Percentiles rank a stretch among this genome's conserved stretches.
These are phyloP conservation scores for Diaporthe amygdali DNA, from an alignment of 2,329 filamentous ascomycete species.

Conservation along the genomic window DNA sequence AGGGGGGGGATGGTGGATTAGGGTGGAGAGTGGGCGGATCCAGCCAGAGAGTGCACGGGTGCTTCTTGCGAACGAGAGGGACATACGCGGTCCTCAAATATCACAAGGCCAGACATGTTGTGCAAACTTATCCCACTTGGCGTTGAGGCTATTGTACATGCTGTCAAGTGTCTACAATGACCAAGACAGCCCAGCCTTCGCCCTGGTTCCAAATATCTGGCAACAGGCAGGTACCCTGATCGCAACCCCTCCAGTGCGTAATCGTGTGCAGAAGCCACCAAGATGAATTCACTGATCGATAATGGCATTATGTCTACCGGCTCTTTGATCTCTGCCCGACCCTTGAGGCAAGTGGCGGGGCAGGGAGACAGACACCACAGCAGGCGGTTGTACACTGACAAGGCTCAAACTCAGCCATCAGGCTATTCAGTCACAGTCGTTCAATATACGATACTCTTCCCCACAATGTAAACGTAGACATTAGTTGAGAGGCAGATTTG, in stretches of 20 bases:
- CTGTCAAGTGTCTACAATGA: not conserved
- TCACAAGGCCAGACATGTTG: not conserved
- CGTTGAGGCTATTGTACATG: no score
- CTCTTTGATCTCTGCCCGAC: not conserved
- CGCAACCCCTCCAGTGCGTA: not conserved
- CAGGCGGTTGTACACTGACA: not conserved
- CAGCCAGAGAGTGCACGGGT: no score
- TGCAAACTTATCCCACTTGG: not conserved
- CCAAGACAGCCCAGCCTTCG: not conserved
- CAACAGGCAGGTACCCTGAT: not conserved
- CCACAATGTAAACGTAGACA: not conserved
- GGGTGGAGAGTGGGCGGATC: no score
- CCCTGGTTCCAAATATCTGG: not conserved
- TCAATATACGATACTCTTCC: not conserved
- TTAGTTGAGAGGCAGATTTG: not conserved
- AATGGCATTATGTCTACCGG: not conserved
- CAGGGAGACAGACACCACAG: no score
- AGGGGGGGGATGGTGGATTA: no score
- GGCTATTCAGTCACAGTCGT: not conserved
- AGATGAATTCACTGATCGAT: no score
- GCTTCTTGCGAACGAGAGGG: no score
- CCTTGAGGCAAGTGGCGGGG: not conserved
- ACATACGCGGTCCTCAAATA: no score
- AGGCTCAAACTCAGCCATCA: not conserved
- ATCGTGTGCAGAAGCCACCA: not conserved